phyloP scores from a whole-genome alignment of 148 eudicot species.

The Rhododendron ovatum region DNA sequence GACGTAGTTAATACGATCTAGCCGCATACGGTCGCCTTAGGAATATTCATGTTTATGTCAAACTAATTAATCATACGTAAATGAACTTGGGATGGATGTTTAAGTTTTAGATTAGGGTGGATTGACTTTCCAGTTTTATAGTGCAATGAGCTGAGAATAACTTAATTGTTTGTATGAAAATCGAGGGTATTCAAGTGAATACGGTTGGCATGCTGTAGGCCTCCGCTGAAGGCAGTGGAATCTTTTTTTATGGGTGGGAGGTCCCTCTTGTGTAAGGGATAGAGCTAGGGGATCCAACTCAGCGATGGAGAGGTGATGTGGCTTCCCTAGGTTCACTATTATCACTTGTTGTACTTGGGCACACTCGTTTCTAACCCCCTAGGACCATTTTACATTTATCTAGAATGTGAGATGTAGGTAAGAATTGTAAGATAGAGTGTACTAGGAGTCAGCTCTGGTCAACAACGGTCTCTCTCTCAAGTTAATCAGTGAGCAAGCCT shows the following conservation, averaged over 20 bases:
- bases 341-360: not conserved
- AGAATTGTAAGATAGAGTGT: not conserved
- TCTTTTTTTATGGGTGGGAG: not conserved
- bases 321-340: not conserved
- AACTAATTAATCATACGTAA: not conserved
- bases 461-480: not conserved
- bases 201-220: not conserved
- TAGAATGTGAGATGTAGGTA: not conserved
- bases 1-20: not conserved
- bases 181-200: not conserved
- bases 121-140: not conserved
- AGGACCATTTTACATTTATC: not conserved
- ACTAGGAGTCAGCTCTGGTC: not conserved
- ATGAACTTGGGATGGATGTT: not conserved
- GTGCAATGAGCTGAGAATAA: not conserved
- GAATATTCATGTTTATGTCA: not conserved
- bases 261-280: not conserved
- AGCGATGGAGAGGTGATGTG: not conserved
- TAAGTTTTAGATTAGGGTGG: not conserved
- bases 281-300: not conserved
- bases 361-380: not conserved
- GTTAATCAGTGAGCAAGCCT: not conserved
- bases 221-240: too few relatives aligned
- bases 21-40: not conserved
- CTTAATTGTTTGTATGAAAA: too few relatives aligned